These are phyloP conservation scores for Psilocybe subaeruginosa DNA, from an alignment of 768 basidiomycete species.

Conservation along the genomic window DNA sequence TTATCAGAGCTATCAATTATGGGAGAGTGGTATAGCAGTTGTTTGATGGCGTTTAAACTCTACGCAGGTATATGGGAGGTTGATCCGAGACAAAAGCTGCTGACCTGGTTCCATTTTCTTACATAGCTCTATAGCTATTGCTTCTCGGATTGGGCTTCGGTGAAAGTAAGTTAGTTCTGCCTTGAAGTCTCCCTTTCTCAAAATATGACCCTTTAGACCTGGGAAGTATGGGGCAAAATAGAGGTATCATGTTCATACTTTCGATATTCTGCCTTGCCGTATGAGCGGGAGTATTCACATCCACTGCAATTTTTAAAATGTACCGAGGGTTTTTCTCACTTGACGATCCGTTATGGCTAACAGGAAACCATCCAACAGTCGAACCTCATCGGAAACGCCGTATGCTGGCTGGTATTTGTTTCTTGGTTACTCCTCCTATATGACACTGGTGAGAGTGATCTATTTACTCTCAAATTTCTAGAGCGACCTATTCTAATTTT, in stretches of 20 bases:
- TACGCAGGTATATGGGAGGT: slow-evolving; percentile 12
- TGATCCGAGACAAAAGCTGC: background rate
- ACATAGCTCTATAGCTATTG: slow-evolving; percentile 15
- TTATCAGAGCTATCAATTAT: slow-evolving; percentile 14
- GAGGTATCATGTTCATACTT: slow-evolving; percentile 6
- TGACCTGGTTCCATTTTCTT: background rate
- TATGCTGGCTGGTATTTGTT: slow-evolving; percentile 16
- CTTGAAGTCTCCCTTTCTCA: slow-evolving; percentile 3
- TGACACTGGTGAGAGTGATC: slow-evolving; percentile 11
- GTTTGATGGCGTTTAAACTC: slow-evolving; percentile 14
- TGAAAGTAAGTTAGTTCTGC: slow-evolving; percentile 12
- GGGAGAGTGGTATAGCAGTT: slow-evolving; percentile 12
- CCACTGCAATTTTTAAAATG: slow-evolving; percentile 7
- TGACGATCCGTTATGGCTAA: background rate
- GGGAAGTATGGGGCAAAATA: slow-evolving; percentile 19
- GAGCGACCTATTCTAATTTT: background rate
- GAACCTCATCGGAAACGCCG: slow-evolving; percentile 7
- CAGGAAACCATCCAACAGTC: background rate
- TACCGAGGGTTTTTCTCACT: background rate
- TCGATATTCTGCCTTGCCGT: slow-evolving; percentile 10
- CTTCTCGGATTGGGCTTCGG: slow-evolving; percentile 21
- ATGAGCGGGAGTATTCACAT: background rate
- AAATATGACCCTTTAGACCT: slow-evolving; percentile 17
- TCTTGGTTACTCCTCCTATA: slow-evolving; percentile 18
- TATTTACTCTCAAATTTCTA: background rate